These are phyloP conservation scores for Aegilops speltoides DNA, from an alignment of 176 grass and related monocot genomes.

Conservation along the genomic window DNA sequence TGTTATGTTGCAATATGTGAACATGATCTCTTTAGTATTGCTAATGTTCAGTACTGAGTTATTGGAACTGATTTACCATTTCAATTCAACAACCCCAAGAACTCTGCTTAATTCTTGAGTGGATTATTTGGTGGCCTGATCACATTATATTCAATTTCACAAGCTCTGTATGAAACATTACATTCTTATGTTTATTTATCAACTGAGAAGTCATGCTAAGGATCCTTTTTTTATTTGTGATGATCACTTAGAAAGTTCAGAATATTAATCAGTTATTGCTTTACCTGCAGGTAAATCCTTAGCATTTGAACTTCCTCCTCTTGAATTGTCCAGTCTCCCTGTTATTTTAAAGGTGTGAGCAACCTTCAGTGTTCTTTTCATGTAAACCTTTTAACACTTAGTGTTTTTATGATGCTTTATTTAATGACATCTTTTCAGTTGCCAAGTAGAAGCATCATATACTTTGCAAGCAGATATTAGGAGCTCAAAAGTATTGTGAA, in stretches of 20 bases:
- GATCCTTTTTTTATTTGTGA: slow-evolving; percentile 15
- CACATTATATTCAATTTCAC: background rate
- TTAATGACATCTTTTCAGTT: background rate
- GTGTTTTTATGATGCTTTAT: slow-evolving; percentile 18
- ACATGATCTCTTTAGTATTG: background rate
- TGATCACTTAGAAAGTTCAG: background rate
- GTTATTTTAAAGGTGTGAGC: slow-evolving; percentile 67
- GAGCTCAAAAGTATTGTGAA: background rate
- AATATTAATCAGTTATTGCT: slow-evolving; percentile 18
- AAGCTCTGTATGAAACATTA: slow-evolving; percentile 6
- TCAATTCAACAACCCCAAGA: slow-evolving; percentile 12
- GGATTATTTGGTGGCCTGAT: slow-evolving; percentile 17
- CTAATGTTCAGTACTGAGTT: slow-evolving; percentile 25
- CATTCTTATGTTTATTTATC: slow-evolving; percentile 5
- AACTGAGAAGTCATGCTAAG: background rate
- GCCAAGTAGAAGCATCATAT: slow-evolving; percentile 1
- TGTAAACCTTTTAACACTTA: slow-evolving; percentile 8
- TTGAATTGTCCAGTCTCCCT: slow-evolving; percentile 74
- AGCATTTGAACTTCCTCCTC: slow-evolving; percentile 59
- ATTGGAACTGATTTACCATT: background rate
- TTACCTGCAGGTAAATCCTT: slow-evolving; percentile 61
- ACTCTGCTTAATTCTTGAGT: slow-evolving; percentile 8
- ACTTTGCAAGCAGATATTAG: slow-evolving; percentile 10
- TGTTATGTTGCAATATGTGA: slow-evolving; percentile 23
- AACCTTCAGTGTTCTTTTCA: slow-evolving; percentile 23